phyloP scores from a whole-genome alignment of 78 protist genomes.

The Dictyostelium purpureum region DNA sequence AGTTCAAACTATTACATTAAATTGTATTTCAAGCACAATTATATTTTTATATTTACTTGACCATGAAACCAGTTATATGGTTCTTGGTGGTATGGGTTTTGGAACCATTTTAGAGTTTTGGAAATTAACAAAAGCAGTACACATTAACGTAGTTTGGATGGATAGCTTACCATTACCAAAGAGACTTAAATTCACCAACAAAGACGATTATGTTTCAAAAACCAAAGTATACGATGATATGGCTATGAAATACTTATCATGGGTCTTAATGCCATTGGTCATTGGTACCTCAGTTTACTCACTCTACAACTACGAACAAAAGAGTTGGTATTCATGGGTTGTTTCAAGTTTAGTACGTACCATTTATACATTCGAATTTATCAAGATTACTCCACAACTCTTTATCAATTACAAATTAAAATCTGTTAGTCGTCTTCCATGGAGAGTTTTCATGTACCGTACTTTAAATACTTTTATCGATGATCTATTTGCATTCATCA shows the following conservation, averaged over 20 bases:
- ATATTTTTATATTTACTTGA: slow-evolving; percentile 96
- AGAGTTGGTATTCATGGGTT: slow-evolving; percentile 82
- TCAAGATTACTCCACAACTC: slow-evolving; percentile 97
- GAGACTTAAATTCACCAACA: not conserved
- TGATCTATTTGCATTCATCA: slow-evolving; percentile 97
- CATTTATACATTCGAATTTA: slow-evolving; percentile 91
- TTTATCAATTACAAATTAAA: slow-evolving; percentile 96
- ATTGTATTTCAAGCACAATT: slow-evolving; percentile 59
- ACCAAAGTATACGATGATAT: slow-evolving; percentile 88
- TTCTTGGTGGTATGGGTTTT: slow-evolving; percentile 77
- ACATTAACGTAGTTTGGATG: slow-evolving; percentile 20
- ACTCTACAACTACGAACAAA: slow-evolving; percentile 88
- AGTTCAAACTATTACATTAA: slow-evolving; percentile 78
- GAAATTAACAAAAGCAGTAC: slow-evolving; percentile 92
- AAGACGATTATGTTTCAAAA: slow-evolving; percentile 51
- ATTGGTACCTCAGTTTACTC: slow-evolving; percentile 90
- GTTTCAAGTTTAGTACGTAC: slow-evolving; percentile 68
- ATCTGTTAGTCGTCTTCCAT: slow-evolving; percentile 97
- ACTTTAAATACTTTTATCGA: slow-evolving; percentile 98
- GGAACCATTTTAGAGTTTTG: slow-evolving; percentile 93
- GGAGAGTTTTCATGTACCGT: slow-evolving; percentile 94
- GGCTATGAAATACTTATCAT: slow-evolving; percentile 90
- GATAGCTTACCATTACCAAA: slow-evolving; percentile 9
- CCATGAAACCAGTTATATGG: slow-evolving; percentile 89
- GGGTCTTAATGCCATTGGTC: slow-evolving; percentile 84